Evolutionary conservation across 1,284 basidiomycete species (phyloP), one percentile per base, ranked within the genome.

Genomic region (Malassezia globosa): DNA sequence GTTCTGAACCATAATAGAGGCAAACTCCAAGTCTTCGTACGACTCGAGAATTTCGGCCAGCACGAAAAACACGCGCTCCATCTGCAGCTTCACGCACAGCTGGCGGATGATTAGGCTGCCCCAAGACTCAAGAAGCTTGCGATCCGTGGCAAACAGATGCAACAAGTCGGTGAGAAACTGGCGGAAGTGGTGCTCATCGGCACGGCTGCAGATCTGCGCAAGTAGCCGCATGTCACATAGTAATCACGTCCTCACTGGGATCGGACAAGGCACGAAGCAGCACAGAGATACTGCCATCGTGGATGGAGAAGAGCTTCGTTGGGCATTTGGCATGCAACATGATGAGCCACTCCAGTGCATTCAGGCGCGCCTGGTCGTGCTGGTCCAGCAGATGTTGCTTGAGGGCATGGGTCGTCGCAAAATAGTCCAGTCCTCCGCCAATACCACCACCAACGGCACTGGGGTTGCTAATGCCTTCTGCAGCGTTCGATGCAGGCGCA

Each of bases 251-350:
- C 73, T 97, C 92, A 1, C 89, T 94, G 1, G 85, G 84, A 72
- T 99, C 94, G 0, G 92, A 96, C 25, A 99, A 75, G 0, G 87
- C 95, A 75, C 96, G 96, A 42, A 99, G 77, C 43, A 99, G 74
- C 0, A 88, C 87, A 7, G 89, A 88, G 73, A 92, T 96, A 1
- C 90, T 96, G 7, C 87, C 88, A 61, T 96, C 90, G 66, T 96
- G 88, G 80, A 94, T 85, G 0, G 87, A 85, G 44, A 96, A 76
- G 54, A 95, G 92, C 86, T 92, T 94, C 73, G 83, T 85, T 0
- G 94, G 94, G 16, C 87, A 87, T 69, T 96, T 96, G 68, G 89
- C 84, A 73, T 99, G 94, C 45, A 99, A 75, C 94, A 99, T 99
- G 42, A 95, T 82, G 25, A 99, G 76, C 94, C 94, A 99, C 74